Percentiles rank a stretch among this genome's conserved stretches.
These are phyloP conservation scores for Agaricus bisporus DNA, from an alignment of 768 basidiomycete species.

Conservation along the genomic window DNA sequence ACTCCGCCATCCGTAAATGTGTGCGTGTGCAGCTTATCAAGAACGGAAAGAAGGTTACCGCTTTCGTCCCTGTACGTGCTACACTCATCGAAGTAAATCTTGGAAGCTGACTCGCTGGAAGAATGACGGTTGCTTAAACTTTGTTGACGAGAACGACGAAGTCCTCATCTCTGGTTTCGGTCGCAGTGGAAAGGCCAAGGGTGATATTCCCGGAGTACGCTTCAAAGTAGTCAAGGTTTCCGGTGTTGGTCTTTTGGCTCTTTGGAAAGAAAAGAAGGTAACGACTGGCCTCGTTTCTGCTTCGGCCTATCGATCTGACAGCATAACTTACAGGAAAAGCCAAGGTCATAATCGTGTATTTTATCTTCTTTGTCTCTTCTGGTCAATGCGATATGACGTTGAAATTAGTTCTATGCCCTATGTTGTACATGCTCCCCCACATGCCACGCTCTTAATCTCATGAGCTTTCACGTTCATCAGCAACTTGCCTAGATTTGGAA, in stretches of 20 bases:
- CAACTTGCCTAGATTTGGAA: background rate
- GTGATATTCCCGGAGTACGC: constrained; percentile 99
- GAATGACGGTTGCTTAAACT: constrained; percentile 98
- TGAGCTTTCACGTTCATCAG: background rate
- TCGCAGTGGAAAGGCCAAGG: constrained; percentile 99
- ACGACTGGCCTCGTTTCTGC: constrained; percentile 14
- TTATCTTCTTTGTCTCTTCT: constrained; percentile 11
- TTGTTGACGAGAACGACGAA: constrained; percentile 99
- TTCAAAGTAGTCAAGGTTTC: constrained; percentile 99
- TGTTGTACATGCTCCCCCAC: constrained; percentile 14
- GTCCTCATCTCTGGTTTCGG: constrained; percentile 99
- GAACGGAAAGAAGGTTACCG: constrained; percentile 99
- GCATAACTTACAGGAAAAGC: constrained; percentile 55
- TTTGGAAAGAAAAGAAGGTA: constrained; percentile 99
- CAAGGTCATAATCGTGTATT: constrained; percentile 41
- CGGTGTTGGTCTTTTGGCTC: constrained; percentile 94
- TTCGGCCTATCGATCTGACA: background rate
- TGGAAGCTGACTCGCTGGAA: constrained; percentile 21
- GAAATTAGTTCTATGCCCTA: constrained; percentile 9
- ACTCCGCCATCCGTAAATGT: constrained; percentile 99
- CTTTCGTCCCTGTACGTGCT: constrained; percentile 89
- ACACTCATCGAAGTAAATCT: background rate
- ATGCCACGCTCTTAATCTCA: constrained; percentile 10
- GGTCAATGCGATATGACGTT: constrained; percentile 1
- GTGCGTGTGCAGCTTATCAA: constrained; percentile 99